A percentile compares a stretch with the other conserved stretches of the same genome.
Conservation (phyloP, 2,329 filamentous ascomycete species). For the Atkinsonella hypoxylon region DNA sequence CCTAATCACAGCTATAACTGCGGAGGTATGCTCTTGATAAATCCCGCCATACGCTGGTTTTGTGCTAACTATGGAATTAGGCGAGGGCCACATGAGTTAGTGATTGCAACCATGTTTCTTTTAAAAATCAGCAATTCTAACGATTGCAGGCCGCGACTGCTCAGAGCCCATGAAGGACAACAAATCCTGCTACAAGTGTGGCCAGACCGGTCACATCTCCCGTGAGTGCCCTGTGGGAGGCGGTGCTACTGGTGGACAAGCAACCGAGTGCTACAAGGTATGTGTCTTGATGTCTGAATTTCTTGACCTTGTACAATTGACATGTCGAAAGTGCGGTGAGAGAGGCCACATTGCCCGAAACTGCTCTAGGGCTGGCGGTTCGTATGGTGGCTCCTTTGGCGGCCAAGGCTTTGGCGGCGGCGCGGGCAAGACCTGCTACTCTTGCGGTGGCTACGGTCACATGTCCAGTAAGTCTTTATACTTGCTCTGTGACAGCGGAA, state of each 20-base stretch:
- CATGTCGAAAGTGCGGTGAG: constrained; percentile 60
- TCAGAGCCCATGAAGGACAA: constrained; percentile 78
- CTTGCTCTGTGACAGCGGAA: too few species aligned
- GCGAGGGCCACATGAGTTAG: constrained; percentile 68
- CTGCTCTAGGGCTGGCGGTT: constrained; percentile 56
- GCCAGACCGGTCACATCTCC: constrained; percentile 78
- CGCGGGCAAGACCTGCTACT: constrained; percentile 85
- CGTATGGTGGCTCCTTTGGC: constrained; percentile 22
- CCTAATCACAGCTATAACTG: constrained; percentile 61
- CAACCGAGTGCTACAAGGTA: constrained; percentile 82
- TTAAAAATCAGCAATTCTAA: background rate
- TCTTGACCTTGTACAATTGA: background rate
- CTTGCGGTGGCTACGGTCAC: constrained; percentile 92
- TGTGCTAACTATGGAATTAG: constrained; percentile 21
- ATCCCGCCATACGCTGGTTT: background rate
- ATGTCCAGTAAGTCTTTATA: constrained; percentile 58
- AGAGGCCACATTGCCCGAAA: constrained; percentile 92
- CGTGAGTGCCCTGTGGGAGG: constrained; percentile 62
- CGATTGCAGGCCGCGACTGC: constrained; percentile 69
- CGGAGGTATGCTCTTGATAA: constrained; percentile 45
- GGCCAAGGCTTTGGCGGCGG: constrained; percentile 35
- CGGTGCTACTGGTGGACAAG: constrained; percentile 32
- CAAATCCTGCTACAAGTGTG: constrained; percentile 68
- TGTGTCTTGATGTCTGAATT: background rate
- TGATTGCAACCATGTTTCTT: constrained; percentile 10